A percentile compares a stretch with the other conserved stretches of the same genome.
Conservation (phyloP, 768 basidiomycete genomes). For the Russula sp. region DNA sequence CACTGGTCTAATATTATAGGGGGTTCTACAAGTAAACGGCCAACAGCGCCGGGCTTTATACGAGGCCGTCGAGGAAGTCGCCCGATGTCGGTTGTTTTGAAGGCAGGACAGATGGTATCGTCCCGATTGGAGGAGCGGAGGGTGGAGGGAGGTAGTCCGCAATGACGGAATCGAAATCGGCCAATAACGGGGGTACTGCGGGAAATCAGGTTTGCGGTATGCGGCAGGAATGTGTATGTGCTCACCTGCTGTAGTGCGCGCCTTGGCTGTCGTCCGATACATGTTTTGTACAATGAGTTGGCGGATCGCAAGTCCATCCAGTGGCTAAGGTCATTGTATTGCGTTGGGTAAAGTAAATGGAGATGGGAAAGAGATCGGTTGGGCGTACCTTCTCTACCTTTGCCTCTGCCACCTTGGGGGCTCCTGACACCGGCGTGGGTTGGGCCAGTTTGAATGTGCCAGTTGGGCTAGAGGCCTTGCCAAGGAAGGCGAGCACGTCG, state of each 20-base stretch:
- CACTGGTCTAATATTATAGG: constrained; percentile 16
- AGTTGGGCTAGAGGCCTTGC: constrained; percentile 68
- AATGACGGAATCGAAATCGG: constrained; percentile 66
- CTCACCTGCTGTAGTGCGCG: constrained; percentile 39
- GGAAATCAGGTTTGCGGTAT: constrained; percentile 3
- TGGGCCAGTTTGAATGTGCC: constrained; percentile 60
- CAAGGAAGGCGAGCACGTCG: constrained; percentile 84
- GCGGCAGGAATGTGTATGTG: neutral
- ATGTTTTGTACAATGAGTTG: constrained; percentile 56
- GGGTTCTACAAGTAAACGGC: constrained; percentile 4
- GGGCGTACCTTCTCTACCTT: constrained; percentile 31
- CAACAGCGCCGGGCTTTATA: constrained; percentile 3
- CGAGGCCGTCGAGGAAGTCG: constrained; percentile 21
- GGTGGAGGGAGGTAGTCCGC: constrained; percentile 58
- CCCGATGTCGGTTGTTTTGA: constrained; percentile 18
- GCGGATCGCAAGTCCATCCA: constrained; percentile 61
- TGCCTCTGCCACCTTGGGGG: constrained; percentile 29
- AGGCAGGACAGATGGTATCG: constrained; percentile 15
- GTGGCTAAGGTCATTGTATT: constrained; percentile 29
- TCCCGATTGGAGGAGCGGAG: constrained; percentile 15
- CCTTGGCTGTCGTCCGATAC: constrained; percentile 47
- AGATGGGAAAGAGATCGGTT: neutral
- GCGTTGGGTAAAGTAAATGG: neutral
- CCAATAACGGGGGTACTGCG: constrained; percentile 35
- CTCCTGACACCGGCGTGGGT: constrained; percentile 5